These are phyloP conservation scores for Fennellomyces sp. DNA, from an alignment of 371 early-diverging fungal species.

Conservation along the genomic window DNA sequence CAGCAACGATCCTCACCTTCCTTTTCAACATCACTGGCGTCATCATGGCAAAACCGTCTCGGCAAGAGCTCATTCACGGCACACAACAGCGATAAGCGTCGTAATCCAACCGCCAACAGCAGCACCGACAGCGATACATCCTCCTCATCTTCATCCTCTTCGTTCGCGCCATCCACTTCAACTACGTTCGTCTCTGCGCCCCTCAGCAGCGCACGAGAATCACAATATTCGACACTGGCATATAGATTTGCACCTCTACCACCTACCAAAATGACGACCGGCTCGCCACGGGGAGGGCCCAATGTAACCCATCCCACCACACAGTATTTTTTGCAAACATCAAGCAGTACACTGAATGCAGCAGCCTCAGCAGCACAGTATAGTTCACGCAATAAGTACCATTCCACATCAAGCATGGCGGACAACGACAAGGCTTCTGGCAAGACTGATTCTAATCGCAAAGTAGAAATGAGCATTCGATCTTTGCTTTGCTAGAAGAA, in stretches of 20 bases:
- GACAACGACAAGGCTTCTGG: conserved; percentile 25
- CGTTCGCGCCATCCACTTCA: neutral
- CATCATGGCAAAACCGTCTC: neutral
- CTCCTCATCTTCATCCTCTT: neutral
- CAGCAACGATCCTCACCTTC: neutral
- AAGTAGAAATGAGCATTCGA: conserved; percentile 30
- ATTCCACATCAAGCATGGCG: conserved; percentile 15
- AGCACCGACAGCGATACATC: neutral
- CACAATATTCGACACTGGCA: conserved; percentile 16
- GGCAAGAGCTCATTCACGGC: conserved; percentile 2
- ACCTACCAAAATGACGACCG: conserved; percentile 14
- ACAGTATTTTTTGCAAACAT: conserved; percentile 51
- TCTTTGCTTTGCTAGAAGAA: conserved; percentile 14
- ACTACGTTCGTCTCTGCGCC: conserved; percentile 1
- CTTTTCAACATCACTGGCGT: neutral
- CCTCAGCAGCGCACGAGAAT: conserved; percentile 11
- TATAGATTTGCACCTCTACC: conserved; percentile 23
- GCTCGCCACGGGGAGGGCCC: conserved; percentile 12
- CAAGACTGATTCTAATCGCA: conserved; percentile 21
- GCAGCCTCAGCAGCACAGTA: conserved; percentile 41
- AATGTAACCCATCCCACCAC: conserved; percentile 43
- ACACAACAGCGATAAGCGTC: too few species aligned
- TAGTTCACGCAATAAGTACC: conserved; percentile 15
- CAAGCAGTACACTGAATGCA: conserved; percentile 44
- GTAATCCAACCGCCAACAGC: neutral